Percentiles rank a stretch among this genome's conserved stretches.
Conservation (phyloP, 2,329 filamentous ascomycete genomes). For the Calonectria hawksworthii region DNA sequence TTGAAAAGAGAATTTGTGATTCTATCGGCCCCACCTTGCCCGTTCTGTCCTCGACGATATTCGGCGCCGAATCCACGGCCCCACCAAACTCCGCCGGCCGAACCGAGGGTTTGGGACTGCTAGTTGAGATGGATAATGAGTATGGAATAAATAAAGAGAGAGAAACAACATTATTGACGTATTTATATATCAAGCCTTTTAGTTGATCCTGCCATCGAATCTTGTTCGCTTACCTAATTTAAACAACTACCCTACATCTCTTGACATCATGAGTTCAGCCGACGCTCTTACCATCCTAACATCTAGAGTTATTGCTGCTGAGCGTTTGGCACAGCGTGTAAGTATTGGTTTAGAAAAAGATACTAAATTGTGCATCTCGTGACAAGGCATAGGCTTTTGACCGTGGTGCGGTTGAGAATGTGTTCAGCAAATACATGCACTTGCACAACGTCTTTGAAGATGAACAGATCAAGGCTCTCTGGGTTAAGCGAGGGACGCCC, state of each 20-base stretch:
- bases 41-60: background rate
- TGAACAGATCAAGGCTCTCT: conserved; percentile 16
- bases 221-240: background rate
- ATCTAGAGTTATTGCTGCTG: background rate
- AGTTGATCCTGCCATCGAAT: background rate
- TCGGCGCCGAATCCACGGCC: background rate
- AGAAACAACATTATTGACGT: background rate
- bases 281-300: background rate
- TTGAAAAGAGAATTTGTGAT: background rate
- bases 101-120: background rate
- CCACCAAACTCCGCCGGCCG: background rate
- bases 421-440: conserved; percentile 18
- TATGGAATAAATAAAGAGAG: too few relatives aligned
- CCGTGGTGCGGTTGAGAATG: conserved; percentile 16
- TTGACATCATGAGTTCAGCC: background rate
- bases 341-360: background rate
- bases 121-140: background rate
- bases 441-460: conserved; percentile 17
- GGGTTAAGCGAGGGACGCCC: conserved; percentile 8
- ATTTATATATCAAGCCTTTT: background rate
- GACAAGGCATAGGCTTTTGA: background rate
- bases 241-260: background rate
- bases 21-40: background rate
- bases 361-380: background rate
- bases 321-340: background rate